Base-by-base conservation (phyloP, 352 stramenopile genomes). In the Globisporangium nagaii region DNA sequence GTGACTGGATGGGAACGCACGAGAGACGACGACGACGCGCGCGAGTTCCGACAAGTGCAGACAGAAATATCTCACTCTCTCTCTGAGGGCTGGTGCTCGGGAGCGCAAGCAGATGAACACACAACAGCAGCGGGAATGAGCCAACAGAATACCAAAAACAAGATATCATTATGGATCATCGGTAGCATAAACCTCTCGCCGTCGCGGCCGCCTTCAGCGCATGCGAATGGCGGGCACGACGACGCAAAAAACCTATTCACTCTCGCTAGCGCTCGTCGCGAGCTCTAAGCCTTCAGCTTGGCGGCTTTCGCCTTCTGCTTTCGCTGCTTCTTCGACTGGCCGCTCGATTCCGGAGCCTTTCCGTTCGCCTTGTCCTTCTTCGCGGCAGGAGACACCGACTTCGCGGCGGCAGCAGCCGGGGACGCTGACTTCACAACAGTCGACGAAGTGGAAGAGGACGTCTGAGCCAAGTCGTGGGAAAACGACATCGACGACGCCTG, bases 251-350 rank as follows among this genome's bases (percentile, higher is more conserved):
- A n/a, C n/a, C n/a, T 22, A 6, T 20, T 20, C 17, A 41, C 35
- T 13, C 35, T 41, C 35, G 9, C 20, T 8, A 2, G 20, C n/a
- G 35, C 9, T 9, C 17, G 17, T 24, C 7, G 19, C 12, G 25
- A 24, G 22, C 24, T 47, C 43, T 53, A 45, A 31, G 41, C 15
- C 24, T 52, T 52, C 22, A 37, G 24, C 32, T 59, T 59, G 7
- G 42, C 31, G 19, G 53, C 53, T 17, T 59, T 59, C 42, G 48
- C 48, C 27, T 59, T 59, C 53, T 52, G 32, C 30, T 59, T 52
- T 32, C 53, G 53, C 35, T 59, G 53, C 53, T 59, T 59, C 32
- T 59, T 59, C 24, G 41, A 36, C n/a, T 49, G 42, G 2, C 42
- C 42, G 12, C 25, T 49, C 7, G 42, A 24, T 25, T 49, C 42